Evolutionary conservation across 2,329 filamentous ascomycete genomes (phyloP).

Genomic region (Achaetomium macrosporum): DNA sequence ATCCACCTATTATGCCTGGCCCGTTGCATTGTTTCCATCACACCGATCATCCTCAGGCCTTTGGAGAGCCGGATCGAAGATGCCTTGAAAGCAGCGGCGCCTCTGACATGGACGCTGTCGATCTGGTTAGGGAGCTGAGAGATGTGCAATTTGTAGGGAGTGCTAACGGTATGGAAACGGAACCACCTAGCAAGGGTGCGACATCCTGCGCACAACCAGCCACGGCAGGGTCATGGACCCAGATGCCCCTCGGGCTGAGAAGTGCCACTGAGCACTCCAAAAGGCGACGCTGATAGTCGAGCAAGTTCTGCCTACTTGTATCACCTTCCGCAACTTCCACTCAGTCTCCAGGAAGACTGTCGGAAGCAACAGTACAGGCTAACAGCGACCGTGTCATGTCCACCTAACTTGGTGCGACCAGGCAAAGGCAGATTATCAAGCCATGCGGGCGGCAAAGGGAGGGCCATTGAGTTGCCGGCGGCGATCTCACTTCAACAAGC

Average conservation of each 20-base stretch:
- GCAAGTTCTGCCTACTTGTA: neutral
- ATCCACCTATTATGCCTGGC: neutral
- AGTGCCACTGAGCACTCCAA: too few species aligned
- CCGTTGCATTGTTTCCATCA: neutral
- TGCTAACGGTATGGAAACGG: too few species aligned
- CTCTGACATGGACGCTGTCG: neutral
- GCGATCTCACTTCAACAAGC: neutral
- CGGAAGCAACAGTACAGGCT: neutral
- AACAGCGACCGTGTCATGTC: constrained; percentile 3
- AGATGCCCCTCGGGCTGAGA: neutral
- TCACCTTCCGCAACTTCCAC: neutral
- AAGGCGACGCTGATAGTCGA: neutral
- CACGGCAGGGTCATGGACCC: neutral
- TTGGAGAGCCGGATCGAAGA: too few species aligned
- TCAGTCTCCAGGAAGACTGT: neutral
- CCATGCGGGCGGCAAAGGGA: neutral
- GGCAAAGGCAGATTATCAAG: too few species aligned
- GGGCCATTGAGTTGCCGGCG: neutral
- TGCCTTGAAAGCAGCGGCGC: neutral
- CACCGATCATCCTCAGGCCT: neutral
- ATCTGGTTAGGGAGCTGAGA: too few species aligned
- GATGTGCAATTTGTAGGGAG: too few species aligned
- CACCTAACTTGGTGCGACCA: too few species aligned
- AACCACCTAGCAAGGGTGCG: too few species aligned
- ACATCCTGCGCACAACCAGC: too few species aligned